Conservation (phyloP, 1,139 yeast genomes). For the Yarrowia galli region DNA sequence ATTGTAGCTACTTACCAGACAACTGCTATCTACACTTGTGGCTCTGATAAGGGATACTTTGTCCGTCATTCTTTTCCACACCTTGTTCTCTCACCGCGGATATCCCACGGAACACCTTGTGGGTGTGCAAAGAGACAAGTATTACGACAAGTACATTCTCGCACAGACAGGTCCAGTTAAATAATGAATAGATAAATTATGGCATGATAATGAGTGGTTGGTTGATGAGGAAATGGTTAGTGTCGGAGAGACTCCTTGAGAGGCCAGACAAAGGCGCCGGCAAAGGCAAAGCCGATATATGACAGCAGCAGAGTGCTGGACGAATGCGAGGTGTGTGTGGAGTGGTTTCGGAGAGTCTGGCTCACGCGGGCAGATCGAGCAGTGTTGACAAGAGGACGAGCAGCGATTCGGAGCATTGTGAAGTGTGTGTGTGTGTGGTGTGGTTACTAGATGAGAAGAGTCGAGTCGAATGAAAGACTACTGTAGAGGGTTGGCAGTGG, state of each 20-base stretch:
- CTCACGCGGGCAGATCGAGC: constrained; percentile 4
- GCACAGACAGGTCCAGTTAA: too few species aligned
- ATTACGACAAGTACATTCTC: too few species aligned
- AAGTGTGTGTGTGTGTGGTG: not conserved
- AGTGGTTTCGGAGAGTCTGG: constrained; percentile 12
- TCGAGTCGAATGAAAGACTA: not conserved
- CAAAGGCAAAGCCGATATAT: constrained; percentile 30
- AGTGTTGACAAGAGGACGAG: not conserved
- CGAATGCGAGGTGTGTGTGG: constrained; percentile 17
- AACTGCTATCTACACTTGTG: too few species aligned
- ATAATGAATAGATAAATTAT: constrained; percentile 14
- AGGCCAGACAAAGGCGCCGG: constrained; percentile 36
- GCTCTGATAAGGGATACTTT: too few species aligned
- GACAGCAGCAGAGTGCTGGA: constrained; percentile 26
- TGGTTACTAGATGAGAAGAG: not conserved
- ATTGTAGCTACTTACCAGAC: too few species aligned
- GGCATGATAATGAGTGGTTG: constrained; percentile 16
- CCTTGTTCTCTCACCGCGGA: not conserved
- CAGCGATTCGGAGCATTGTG: constrained; percentile 20
- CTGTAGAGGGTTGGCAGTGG: too few species aligned
- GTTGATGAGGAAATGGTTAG: not conserved
- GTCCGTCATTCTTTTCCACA: too few species aligned
- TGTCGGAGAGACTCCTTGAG: constrained; percentile 32
- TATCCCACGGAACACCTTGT: constrained; percentile 5
- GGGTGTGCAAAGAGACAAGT: too few species aligned